A percentile compares a stretch with the other conserved stretches of the same genome.
Conservation (phyloP, 2,329 filamentous ascomycete genomes). For the Nemania sp. region DNA sequence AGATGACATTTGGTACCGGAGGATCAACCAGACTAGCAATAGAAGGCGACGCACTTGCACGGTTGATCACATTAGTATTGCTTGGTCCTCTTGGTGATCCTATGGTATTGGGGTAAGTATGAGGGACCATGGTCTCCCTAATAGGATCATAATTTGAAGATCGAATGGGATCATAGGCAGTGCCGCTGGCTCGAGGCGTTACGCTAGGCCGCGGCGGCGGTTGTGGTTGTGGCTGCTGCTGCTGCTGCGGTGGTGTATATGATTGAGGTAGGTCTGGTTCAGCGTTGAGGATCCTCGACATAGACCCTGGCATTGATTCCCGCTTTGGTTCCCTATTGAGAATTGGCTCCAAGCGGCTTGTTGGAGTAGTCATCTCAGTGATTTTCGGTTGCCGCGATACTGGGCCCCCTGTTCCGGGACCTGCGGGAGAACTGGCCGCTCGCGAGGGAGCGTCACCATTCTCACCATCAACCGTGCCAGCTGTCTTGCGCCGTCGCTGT, state of each 20-base stretch:
- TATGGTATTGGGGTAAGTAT: slow-evolving; percentile 61
- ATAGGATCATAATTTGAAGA: slow-evolving; percentile 76
- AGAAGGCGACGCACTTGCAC: slow-evolving; percentile 89
- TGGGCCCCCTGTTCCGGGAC: slow-evolving; percentile 41
- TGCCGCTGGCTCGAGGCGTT: slow-evolving; percentile 74
- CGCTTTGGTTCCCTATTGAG: slow-evolving; percentile 64
- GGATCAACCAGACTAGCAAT: slow-evolving; percentile 92
- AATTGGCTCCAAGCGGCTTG: slow-evolving; percentile 50
- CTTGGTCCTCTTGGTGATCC: slow-evolving; percentile 63
- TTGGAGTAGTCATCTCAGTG: slow-evolving; percentile 53
- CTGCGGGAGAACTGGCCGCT: slow-evolving; percentile 43
- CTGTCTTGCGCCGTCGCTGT: slow-evolving; percentile 66
- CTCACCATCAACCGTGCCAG: slow-evolving; percentile 53
- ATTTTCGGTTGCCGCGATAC: slow-evolving; percentile 55
- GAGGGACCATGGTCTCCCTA: slow-evolving; percentile 69
- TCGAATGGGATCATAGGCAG: slow-evolving; percentile 90
- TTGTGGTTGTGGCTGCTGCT: slow-evolving; percentile 62
- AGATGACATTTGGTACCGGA: slow-evolving; percentile 58
- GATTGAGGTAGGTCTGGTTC: slow-evolving; percentile 59
- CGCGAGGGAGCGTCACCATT: slow-evolving; percentile 45
- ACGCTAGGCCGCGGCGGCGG: slow-evolving; percentile 55
- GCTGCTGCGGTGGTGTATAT: slow-evolving; percentile 60
- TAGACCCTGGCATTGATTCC: slow-evolving; percentile 63
- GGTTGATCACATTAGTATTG: slow-evolving; percentile 61
- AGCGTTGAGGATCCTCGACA: slow-evolving; percentile 68